phyloP scores from a whole-genome alignment of 2,329 filamentous ascomycete genomes.

The Cadophora malorum region DNA sequence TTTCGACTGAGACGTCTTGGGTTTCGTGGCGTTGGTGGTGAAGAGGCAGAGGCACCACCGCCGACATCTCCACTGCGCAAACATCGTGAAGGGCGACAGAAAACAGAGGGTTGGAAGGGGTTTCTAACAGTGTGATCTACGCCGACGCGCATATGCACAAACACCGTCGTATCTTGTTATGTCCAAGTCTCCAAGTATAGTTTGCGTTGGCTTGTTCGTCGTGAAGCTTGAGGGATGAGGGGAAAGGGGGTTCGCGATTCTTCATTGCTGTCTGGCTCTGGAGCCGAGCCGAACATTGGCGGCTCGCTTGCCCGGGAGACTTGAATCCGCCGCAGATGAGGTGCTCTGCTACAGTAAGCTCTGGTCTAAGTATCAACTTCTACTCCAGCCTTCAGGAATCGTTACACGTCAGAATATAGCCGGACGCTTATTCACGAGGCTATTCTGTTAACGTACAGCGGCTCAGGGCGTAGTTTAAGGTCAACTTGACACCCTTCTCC shows the following conservation, averaged over 20 bases:
- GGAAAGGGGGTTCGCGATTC: neutral
- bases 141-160: conserved; percentile 24
- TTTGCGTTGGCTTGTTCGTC: neutral
- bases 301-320: neutral
- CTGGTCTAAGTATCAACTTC: neutral
- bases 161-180: conserved; percentile 8
- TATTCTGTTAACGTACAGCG: neutral
- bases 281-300: neutral
- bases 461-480: neutral
- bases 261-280: neutral
- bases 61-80: neutral
- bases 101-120: neutral
- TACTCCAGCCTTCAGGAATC: neutral
- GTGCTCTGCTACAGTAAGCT: neutral
- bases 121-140: conserved; percentile 23
- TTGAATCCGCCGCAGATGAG: neutral
- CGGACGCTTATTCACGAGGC: neutral
- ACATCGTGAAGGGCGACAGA: neutral
- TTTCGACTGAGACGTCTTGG: conserved; percentile 33
- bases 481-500: too few relatives aligned
- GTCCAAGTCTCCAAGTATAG: neutral
- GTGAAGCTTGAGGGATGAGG: neutral
- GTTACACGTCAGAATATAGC: conserved; percentile 13
- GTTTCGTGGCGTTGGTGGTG: conserved; percentile 24
- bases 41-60: neutral